These are phyloP conservation scores for Phytopythium oedochilum DNA, from an alignment of 352 stramenopile species.

Conservation along the genomic window DNA sequence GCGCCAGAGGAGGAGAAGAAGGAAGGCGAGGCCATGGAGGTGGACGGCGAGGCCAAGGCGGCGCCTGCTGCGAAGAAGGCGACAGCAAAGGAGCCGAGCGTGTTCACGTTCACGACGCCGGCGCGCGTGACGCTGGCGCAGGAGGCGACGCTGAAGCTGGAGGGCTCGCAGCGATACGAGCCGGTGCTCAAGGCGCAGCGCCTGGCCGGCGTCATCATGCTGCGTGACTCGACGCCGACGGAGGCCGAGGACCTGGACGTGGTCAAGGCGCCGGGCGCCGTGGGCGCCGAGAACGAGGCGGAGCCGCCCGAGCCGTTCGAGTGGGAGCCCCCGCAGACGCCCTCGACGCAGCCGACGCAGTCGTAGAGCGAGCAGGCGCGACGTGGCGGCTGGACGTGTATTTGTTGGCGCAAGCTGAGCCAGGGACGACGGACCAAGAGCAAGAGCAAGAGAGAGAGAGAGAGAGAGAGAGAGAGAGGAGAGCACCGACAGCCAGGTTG, in stretches of 20 bases:
- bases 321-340: conserved; percentile 84
- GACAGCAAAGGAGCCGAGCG: conserved; percentile 88
- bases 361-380: background rate
- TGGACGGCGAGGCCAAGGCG: conserved; percentile 58
- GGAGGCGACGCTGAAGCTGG: conserved; percentile 87
- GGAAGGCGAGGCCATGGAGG: conserved; percentile 61
- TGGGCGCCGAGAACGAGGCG: conserved; percentile 92
- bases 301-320: conserved; percentile 96
- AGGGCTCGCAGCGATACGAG: conserved; percentile 91
- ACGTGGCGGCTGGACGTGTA: background rate
- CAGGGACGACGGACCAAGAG: background rate
- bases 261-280: conserved; percentile 87
- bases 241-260: conserved; percentile 93
- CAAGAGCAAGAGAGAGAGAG: no score
- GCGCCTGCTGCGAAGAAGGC: conserved; percentile 33
- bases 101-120: conserved; percentile 93
- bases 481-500: background rate
- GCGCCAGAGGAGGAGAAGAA: conserved; percentile 44
- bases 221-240: conserved; percentile 92
- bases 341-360: conserved; percentile 9
- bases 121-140: conserved; percentile 92
- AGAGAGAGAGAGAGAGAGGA: background rate
- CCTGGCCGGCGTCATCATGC: conserved; percentile 92
- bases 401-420: conserved; percentile 1
- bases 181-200: conserved; percentile 69